These are phyloP conservation scores for Leccinum subatratum DNA, from an alignment of 1,284 basidiomycete species.

Conservation along the genomic window DNA sequence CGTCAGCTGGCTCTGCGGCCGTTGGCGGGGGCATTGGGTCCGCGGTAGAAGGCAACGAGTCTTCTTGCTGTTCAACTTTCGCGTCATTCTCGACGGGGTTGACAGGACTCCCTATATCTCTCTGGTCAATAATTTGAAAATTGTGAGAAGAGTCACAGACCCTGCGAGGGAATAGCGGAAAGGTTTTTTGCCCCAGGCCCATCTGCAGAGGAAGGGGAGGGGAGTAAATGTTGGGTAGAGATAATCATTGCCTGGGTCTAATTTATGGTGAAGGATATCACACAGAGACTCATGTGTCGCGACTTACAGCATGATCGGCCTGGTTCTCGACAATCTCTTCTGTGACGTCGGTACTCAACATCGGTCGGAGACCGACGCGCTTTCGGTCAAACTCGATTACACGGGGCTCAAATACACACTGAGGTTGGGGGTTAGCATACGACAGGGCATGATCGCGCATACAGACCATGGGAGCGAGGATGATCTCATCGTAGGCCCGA, in stretches of 20 bases:
- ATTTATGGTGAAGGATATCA: slow-evolving; percentile 7
- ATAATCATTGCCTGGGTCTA: slow-evolving; percentile 84
- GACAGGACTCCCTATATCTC: slow-evolving; percentile 22
- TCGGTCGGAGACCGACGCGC: slow-evolving; percentile 45
- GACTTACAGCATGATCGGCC: slow-evolving; percentile 58
- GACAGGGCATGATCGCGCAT: slow-evolving; percentile 2
- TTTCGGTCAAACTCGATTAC: slow-evolving; percentile 88
- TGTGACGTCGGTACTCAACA: slow-evolving; percentile 53
- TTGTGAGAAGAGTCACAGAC: slow-evolving; percentile 14
- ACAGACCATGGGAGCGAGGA: slow-evolving; percentile 86
- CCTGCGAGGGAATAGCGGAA: slow-evolving; percentile 24
- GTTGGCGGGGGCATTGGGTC: slow-evolving; percentile 32
- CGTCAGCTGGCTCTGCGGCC: slow-evolving; percentile 22
- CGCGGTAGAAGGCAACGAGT: slow-evolving; percentile 32
- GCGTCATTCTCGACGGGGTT: slow-evolving; percentile 26
- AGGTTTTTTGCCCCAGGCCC: slow-evolving; percentile 19
- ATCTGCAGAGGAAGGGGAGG: slow-evolving; percentile 27
- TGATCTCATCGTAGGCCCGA: slow-evolving; percentile 92
- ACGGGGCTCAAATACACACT: slow-evolving; percentile 91
- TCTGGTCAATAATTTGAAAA: neutral
- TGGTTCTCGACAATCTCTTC: slow-evolving; percentile 70
- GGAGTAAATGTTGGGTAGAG: slow-evolving; percentile 76
- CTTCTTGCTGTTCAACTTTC: slow-evolving; percentile 35
- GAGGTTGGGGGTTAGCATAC: slow-evolving; percentile 11
- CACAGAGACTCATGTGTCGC: slow-evolving; percentile 6